phyloP scores from a whole-genome alignment of 257 asterid genomes.

The Jacaranda copaia region DNA sequence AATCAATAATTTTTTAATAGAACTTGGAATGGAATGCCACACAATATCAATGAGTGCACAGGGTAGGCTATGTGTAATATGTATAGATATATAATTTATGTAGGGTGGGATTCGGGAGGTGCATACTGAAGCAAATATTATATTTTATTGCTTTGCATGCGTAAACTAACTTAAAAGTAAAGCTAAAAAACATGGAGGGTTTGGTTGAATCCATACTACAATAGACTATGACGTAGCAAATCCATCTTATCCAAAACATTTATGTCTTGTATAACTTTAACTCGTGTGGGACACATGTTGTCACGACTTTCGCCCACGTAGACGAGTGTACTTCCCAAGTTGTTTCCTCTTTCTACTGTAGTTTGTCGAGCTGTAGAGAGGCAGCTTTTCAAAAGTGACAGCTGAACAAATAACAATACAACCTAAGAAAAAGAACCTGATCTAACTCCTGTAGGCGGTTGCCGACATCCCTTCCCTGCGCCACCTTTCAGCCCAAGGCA shows the following conservation, averaged over 20 bases:
- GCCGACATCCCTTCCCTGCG: conserved; percentile 37
- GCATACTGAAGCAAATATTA: too few species aligned
- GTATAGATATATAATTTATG: too few species aligned
- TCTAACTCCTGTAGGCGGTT: not conserved
- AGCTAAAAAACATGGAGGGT: conserved; percentile 31
- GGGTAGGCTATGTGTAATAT: too few species aligned
- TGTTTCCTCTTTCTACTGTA: too few species aligned
- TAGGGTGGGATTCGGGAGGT: too few species aligned
- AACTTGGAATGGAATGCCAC: too few species aligned
- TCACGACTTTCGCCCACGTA: conserved; percentile 19
- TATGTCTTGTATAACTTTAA: not conserved
- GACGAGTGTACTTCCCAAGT: not conserved
- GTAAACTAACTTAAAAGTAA: not conserved
- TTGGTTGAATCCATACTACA: not conserved
- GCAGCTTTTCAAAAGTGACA: conserved; percentile 22
- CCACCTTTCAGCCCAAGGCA: conserved; percentile 1
- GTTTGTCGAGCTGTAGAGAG: not conserved
- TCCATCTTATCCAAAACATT: conserved; percentile 38
- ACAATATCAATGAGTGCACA: too few species aligned
- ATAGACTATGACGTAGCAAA: conserved; percentile 30
- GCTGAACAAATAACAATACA: not conserved
- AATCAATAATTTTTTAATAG: too few species aligned
- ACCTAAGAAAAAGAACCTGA: not conserved
- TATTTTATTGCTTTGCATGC: too few species aligned
- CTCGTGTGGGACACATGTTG: conserved; percentile 25